Percentiles rank a stretch among this genome's conserved stretches.
These are phyloP conservation scores for Kandelia obovata DNA, from an alignment of 345 rosid genomes.

Conservation along the genomic window DNA sequence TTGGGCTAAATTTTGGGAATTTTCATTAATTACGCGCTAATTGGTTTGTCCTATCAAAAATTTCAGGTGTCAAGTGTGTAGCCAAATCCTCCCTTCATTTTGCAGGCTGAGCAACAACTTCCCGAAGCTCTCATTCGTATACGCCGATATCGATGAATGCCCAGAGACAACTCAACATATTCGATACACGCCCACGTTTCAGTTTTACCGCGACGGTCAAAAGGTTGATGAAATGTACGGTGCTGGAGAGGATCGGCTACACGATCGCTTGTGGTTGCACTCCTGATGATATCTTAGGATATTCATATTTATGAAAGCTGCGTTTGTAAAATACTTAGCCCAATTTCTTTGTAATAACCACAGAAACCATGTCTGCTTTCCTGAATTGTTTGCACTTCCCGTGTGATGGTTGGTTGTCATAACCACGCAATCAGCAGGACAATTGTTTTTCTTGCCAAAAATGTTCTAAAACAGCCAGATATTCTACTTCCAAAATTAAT, in stretches of 20 bases:
- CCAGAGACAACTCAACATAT: conserved; percentile 78
- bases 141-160: conserved; percentile 92
- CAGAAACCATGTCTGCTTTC: not conserved
- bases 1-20: not conserved
- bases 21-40: not conserved
- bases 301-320: not conserved
- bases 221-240: conserved; percentile 94
- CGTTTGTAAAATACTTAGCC: not conserved
- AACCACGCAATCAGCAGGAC: not conserved
- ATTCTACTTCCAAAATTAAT: conserved; percentile 1
- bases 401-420: not conserved
- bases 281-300: conserved; percentile 40
- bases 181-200: conserved; percentile 90
- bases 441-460: too few species aligned
- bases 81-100: conserved; percentile 76
- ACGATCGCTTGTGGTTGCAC: conserved; percentile 86
- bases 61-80: conserved; percentile 83
- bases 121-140: conserved; percentile 58
- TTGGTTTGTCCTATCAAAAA: not conserved
- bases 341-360: not conserved
- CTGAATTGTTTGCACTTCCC: not conserved
- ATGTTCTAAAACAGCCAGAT: not conserved
- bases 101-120: conserved; percentile 63
- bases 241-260: conserved; percentile 82
- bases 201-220: conserved; percentile 80